Evolutionary conservation across 2,329 filamentous ascomycete genomes (phyloP).

Genomic region (Aspergillus fructus): DNA sequence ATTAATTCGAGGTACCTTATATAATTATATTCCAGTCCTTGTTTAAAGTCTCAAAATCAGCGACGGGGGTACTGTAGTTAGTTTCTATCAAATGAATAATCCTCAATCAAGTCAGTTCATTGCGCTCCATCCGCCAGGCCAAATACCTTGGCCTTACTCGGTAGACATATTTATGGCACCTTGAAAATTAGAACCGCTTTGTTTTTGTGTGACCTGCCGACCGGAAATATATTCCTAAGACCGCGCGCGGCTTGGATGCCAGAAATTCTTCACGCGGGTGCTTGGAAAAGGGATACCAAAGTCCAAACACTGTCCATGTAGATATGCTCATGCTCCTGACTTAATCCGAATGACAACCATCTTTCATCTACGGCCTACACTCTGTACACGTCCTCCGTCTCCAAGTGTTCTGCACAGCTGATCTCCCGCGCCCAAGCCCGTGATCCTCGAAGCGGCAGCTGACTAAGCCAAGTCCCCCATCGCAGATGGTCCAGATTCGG

Average conservation of each 20-base stretch:
- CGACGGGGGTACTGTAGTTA: too few relatives aligned
- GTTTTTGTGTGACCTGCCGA: neutral
- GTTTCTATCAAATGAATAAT: too few relatives aligned
- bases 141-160: too few relatives aligned
- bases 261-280: neutral
- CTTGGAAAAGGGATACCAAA: neutral
- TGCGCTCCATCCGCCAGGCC: too few relatives aligned
- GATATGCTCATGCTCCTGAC: neutral
- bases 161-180: too few relatives aligned
- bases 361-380: neutral
- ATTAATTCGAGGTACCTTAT: neutral
- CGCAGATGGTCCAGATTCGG: constrained; percentile 5
- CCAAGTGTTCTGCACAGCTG: constrained; percentile 6
- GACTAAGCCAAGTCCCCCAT: constrained; percentile 15
- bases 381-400: neutral
- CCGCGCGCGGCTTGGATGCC: neutral
- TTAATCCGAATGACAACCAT: neutral
- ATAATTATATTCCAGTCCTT: too few relatives aligned
- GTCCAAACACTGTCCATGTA: neutral
- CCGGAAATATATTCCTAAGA: neutral
- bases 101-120: too few relatives aligned
- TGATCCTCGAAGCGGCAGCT: constrained; percentile 11
- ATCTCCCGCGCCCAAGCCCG: constrained; percentile 13
- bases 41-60: too few relatives aligned
- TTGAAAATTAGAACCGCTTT: too few relatives aligned